These are phyloP conservation scores for Gymnopus androsaceus DNA, from an alignment of 1,284 basidiomycete genomes.

Conservation along the genomic window DNA sequence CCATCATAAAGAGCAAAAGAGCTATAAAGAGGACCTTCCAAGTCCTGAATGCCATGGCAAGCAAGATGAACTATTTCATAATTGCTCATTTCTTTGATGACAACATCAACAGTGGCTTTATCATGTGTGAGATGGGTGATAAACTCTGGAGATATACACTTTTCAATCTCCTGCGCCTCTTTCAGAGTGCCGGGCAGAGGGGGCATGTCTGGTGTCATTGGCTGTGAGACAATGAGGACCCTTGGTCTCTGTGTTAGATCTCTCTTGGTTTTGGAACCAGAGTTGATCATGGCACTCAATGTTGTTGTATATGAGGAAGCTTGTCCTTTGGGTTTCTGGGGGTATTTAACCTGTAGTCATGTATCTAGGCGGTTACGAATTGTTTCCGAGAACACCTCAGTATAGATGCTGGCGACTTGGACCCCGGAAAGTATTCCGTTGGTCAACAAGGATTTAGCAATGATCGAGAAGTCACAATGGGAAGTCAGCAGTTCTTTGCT, in stretches of 20 bases:
- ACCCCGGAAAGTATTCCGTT: no score
- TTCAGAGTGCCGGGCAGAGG: background rate
- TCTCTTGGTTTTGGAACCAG: background rate
- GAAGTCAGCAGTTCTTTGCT: no score
- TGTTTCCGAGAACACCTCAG: no score
- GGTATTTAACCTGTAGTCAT: no score
- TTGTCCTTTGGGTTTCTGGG: no score
- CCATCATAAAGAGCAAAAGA: conserved; percentile 20
- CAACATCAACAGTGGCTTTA: background rate
- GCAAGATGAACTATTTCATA: background rate
- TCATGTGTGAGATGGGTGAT: background rate
- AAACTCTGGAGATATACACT: background rate
- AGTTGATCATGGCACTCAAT: background rate
- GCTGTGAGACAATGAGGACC: background rate
- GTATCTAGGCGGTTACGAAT: no score
- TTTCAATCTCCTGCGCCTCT: background rate
- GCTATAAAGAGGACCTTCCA: conserved; percentile 16
- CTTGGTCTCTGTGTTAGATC: background rate
- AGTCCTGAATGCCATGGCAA: conserved; percentile 18
- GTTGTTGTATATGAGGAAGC: conserved; percentile 8
- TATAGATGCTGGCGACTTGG: no score
- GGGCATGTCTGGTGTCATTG: background rate
- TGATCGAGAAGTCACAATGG: no score
- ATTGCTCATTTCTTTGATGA: background rate
- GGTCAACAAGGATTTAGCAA: no score